Percentiles rank a stretch among this genome's conserved stretches.
phyloP scores from a whole-genome alignment of 306 rosid genomes.

The Prunus davidiana region DNA sequence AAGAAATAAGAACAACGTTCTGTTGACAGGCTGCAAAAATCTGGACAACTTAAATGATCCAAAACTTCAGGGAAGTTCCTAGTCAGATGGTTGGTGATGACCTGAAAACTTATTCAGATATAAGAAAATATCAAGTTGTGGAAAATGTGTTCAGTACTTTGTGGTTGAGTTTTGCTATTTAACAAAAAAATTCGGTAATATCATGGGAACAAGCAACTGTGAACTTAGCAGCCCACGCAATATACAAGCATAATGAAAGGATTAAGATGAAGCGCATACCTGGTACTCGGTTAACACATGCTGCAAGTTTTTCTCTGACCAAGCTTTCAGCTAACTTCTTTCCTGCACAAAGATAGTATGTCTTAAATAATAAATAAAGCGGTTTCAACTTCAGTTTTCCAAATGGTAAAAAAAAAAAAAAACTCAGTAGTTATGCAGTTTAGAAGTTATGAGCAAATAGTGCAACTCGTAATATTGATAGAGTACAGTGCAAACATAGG shows the following conservation, averaged over 20 bases:
- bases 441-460: neutral
- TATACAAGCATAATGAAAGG: neutral
- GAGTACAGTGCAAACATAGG: neutral
- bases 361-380: neutral
- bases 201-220: neutral
- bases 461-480: neutral
- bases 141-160: neutral
- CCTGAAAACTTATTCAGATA: neutral
- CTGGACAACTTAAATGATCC: neutral
- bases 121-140: neutral
- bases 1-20: neutral
- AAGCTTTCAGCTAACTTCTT: constrained; percentile 86
- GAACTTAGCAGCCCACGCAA: neutral
- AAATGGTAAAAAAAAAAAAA: neutral
- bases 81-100: neutral
- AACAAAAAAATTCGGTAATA: neutral
- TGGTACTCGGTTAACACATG: constrained; percentile 87
- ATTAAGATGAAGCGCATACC: constrained; percentile 38
- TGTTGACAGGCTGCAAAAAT: neutral
- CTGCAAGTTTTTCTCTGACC: constrained; percentile 88
- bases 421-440: neutral
- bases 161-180: neutral
- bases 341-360: constrained; percentile 43
- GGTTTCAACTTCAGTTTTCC: neutral
- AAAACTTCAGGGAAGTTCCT: too few relatives aligned